Conservation (phyloP, 306 rosid species). For the Fragaria iinumae region DNA sequence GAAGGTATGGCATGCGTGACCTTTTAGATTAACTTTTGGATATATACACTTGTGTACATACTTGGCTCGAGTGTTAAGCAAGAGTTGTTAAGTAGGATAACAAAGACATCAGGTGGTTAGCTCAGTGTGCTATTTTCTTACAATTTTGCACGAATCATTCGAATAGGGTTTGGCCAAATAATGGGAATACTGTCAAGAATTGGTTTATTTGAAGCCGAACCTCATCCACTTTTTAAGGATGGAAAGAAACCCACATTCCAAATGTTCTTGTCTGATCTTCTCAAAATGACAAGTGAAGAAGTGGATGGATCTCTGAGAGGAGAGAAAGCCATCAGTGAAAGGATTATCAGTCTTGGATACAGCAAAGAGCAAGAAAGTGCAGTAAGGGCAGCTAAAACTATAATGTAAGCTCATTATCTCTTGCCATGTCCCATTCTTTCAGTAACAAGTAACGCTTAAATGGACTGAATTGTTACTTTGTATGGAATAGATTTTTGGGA, state of each 20-base stretch:
- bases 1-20: conserved; percentile 56
- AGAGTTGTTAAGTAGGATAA: no score
- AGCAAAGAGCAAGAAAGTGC: conserved; percentile 68
- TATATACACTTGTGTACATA: conserved; percentile 3
- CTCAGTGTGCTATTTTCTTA: not conserved
- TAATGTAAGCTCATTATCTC: conserved; percentile 42
- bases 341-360: conserved; percentile 51
- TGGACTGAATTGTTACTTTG: not conserved
- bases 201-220: conserved; percentile 63
- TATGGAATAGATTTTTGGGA: conserved; percentile 69
- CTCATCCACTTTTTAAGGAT: conserved; percentile 53
- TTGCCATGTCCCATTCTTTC: conserved; percentile 6
- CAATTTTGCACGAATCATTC: conserved; percentile 2
- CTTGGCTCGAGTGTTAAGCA: not conserved
- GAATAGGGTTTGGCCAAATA: conserved; percentile 72
- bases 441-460: not conserved
- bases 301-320: conserved; percentile 33
- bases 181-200: conserved; percentile 82
- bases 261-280: conserved; percentile 63
- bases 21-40: not conserved
- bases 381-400: conserved; percentile 71
- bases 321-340: conserved; percentile 58
- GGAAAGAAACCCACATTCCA: conserved; percentile 55
- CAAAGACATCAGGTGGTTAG: not conserved
- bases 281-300: conserved; percentile 37